Conservation (phyloP, 495 filamentous ascomycete genomes). For the Aspergillus carlsbadensis region DNA sequence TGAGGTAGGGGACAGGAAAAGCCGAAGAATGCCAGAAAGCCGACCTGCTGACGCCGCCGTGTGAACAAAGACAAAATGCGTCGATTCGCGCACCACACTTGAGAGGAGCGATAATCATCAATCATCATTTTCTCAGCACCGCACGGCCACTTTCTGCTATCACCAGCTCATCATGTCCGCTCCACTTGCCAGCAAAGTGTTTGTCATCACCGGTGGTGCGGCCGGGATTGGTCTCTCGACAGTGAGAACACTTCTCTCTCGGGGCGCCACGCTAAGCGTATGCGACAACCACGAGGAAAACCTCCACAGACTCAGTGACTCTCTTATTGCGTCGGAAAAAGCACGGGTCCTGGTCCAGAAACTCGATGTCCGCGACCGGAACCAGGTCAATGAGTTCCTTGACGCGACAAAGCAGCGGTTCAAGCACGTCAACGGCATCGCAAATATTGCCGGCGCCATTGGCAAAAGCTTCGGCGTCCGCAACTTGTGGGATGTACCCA, state of each 20-base stretch:
- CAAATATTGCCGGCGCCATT: constrained; percentile 20
- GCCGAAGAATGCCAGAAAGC: too few species aligned
- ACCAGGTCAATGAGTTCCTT: constrained; percentile 19
- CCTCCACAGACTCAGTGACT: too few species aligned
- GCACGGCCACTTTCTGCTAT: too few species aligned
- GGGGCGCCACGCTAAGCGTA: constrained; percentile 21
- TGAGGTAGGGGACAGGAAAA: too few species aligned
- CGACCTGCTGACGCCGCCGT: too few species aligned
- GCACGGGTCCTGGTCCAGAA: not conserved
- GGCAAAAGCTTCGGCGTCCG: constrained; percentile 12
- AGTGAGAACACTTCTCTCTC: constrained; percentile 18
- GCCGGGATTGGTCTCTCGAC: constrained; percentile 29
- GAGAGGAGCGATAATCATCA: too few species aligned
- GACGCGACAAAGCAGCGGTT: constrained; percentile 21
- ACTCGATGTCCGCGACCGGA: constrained; percentile 13
- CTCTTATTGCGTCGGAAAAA: not conserved
- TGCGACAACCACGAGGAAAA: too few species aligned
- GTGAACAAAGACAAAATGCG: too few species aligned
- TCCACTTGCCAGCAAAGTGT: constrained; percentile 5
- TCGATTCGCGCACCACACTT: too few species aligned
- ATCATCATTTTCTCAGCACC: too few species aligned
- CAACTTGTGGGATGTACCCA: constrained; percentile 19
- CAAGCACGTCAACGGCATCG: constrained; percentile 22
- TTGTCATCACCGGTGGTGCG: constrained; percentile 27
- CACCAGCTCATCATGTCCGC: not conserved